Evolutionary conservation across 352 stramenopile genomes (phyloP).

Genomic region (Phytophthora rubi): DNA sequence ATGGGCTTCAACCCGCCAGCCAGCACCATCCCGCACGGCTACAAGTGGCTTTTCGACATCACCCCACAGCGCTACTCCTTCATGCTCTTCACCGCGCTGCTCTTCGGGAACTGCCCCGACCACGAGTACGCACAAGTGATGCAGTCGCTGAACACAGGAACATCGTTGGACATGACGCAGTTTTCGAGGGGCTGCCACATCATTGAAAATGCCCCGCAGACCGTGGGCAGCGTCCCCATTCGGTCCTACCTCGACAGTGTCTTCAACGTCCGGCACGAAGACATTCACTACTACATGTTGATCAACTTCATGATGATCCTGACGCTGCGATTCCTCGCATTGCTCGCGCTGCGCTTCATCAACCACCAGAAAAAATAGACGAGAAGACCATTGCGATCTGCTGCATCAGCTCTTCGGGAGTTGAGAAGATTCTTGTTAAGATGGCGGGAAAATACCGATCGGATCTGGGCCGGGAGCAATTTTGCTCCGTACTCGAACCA

Average conservation of each 20-base stretch:
- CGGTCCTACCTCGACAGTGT: slow-evolving; percentile 41
- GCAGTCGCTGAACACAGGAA: slow-evolving; percentile 19
- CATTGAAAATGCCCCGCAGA: slow-evolving; percentile 32
- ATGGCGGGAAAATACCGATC: neutral
- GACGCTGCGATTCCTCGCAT: slow-evolving; percentile 45
- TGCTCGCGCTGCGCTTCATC: slow-evolving; percentile 53
- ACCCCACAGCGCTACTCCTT: slow-evolving; percentile 44
- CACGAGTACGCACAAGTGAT: slow-evolving; percentile 31
- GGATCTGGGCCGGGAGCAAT: neutral
- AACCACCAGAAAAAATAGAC: slow-evolving; percentile 51
- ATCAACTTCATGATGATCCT: slow-evolving; percentile 45
- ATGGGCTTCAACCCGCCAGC: slow-evolving; percentile 54
- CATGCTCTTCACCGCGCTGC: slow-evolving; percentile 32
- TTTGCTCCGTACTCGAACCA: neutral
- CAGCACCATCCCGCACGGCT: slow-evolving; percentile 35
- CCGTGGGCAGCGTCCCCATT: slow-evolving; percentile 35
- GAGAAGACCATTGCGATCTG: too few relatives aligned
- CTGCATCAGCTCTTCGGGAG: too few relatives aligned
- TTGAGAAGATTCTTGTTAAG: neutral
- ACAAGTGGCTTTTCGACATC: slow-evolving; percentile 49
- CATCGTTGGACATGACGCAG: slow-evolving; percentile 24
- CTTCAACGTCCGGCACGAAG: slow-evolving; percentile 44
- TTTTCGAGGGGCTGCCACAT: slow-evolving; percentile 40
- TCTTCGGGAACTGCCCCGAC: slow-evolving; percentile 40
- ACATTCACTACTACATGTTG: slow-evolving; percentile 45